These are phyloP conservation scores for Geranium rotundifolium DNA, from an alignment of 345 rosid genomes.

Conservation along the genomic window DNA sequence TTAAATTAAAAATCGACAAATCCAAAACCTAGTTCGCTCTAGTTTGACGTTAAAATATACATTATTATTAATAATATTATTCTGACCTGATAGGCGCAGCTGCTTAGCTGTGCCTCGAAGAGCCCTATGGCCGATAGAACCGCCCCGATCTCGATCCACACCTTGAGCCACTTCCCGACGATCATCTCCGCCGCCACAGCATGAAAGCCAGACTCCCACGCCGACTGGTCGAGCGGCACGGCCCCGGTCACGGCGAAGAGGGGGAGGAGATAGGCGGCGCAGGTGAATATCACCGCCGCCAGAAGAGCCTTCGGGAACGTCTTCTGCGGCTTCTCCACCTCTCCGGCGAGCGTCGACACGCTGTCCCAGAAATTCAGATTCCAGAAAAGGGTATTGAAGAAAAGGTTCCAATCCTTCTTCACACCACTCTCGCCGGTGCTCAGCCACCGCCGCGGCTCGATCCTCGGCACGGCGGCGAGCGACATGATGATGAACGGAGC, in stretches of 20 bases:
- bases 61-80: too few species aligned
- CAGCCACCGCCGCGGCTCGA: constrained; percentile 44
- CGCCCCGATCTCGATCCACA: constrained; percentile 54
- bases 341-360: constrained; percentile 55
- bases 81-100: constrained; percentile 29
- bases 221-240: constrained; percentile 37
- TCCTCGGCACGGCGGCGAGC: constrained; percentile 35
- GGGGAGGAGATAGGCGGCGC: constrained; percentile 40
- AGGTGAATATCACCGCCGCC: constrained; percentile 40
- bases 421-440: constrained; percentile 42
- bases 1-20: too few species aligned
- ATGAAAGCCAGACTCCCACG: constrained; percentile 53
- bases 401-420: constrained; percentile 50
- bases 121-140: constrained; percentile 63
- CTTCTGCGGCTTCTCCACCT: constrained; percentile 41
- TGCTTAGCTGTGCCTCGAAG: constrained; percentile 75
- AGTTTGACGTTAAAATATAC: too few species aligned
- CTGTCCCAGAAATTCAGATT: constrained; percentile 64
- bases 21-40: too few species aligned
- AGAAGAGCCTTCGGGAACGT: constrained; percentile 42
- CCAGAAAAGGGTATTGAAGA: constrained; percentile 65
- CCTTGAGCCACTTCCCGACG: constrained; percentile 69
- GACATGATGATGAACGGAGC: constrained; percentile 41
- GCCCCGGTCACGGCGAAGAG: constrained; percentile 64
- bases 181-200: constrained; percentile 53